Conservation (phyloP, 148 eudicot genomes). For the Bassia scoparia region DNA sequence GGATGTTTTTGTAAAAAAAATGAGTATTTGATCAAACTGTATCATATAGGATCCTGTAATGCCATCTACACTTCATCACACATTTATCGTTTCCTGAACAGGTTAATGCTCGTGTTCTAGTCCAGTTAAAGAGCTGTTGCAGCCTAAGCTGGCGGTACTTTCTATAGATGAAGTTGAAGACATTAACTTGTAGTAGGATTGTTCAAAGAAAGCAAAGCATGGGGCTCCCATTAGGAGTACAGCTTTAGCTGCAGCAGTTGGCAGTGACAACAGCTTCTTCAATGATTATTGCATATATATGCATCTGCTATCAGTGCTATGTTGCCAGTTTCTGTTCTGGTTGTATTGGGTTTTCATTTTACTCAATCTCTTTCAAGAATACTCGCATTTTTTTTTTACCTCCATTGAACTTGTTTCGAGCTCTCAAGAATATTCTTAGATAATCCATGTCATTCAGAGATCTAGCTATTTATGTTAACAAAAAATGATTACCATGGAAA, state of each 20-base stretch:
- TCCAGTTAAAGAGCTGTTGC: slow-evolving; percentile 60
- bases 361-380: slow-evolving; percentile 12
- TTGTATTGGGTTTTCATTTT: slow-evolving; percentile 41
- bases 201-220: background rate
- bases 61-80: background rate
- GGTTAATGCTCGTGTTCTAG: slow-evolving; percentile 61
- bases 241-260: background rate
- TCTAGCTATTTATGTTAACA: slow-evolving; percentile 3
- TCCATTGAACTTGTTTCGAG: slow-evolving; percentile 16
- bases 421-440: background rate
- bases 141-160: slow-evolving; percentile 42
- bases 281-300: background rate
- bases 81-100: slow-evolving; percentile 26
- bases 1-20: too few relatives aligned
- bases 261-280: background rate
- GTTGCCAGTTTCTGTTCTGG: slow-evolving; percentile 32
- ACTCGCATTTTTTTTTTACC: slow-evolving; percentile 14
- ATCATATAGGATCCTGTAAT: background rate
- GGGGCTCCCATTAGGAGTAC: slow-evolving; percentile 7
- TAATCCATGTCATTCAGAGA: background rate
- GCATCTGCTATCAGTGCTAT: slow-evolving; percentile 5
- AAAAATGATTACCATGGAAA: background rate
- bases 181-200: slow-evolving; percentile 30
- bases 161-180: slow-evolving; percentile 13
- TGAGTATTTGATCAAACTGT: background rate